Base-by-base conservation (phyloP, 148 eudicot species). In the Polygonum aviculare region DNA sequence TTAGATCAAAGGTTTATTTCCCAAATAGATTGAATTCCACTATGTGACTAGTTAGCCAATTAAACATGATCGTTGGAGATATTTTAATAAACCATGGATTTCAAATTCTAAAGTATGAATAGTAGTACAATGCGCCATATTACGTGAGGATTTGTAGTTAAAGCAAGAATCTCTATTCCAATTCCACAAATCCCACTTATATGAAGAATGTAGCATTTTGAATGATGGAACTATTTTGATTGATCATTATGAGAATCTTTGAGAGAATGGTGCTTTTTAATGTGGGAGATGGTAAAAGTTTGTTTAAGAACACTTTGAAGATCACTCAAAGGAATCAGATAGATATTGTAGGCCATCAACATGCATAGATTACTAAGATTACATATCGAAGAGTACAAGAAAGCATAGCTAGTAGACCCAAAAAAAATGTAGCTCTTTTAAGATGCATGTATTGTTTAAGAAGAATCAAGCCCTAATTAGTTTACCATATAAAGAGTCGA, bases 311-410 rank as follows among this genome's bases (percentile, higher is more conserved):
- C 69, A 60, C 69, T 60, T 21, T 62, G 69, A 62, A 62, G 69
- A 62, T 62, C 38, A 62, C 39, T 26, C 18, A 62, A 62, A 62
- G 69, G 69, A 62, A 62, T 62, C 39, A 62, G 14, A 62, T 62
- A 26, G 69, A 62, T 62, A 62, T 31, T 62, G 69, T 62, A 31
- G 69, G 69, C 69, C 69, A 62, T 62, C 67, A 62, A 31, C 38
- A 31, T 26, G 39, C 8, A 62, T 62, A 33, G 69, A 62, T 22
- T 59, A 62, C 18, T n/a, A 51, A 16, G 57, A 51, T 51, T 51
- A 51, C 31, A 26, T 15, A 51, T 14, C 16, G 57, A 62, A 11
- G 14, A 62, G 38, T 62, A 62, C 10, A 62, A 26, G 15, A 31
- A 26, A 31, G 57, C 57, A 51, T 51, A 54, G 8, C 22, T 54